phyloP scores from a whole-genome alignment of 495 filamentous ascomycete species.

The Aspergillus sclerotiicarbonarius region DNA sequence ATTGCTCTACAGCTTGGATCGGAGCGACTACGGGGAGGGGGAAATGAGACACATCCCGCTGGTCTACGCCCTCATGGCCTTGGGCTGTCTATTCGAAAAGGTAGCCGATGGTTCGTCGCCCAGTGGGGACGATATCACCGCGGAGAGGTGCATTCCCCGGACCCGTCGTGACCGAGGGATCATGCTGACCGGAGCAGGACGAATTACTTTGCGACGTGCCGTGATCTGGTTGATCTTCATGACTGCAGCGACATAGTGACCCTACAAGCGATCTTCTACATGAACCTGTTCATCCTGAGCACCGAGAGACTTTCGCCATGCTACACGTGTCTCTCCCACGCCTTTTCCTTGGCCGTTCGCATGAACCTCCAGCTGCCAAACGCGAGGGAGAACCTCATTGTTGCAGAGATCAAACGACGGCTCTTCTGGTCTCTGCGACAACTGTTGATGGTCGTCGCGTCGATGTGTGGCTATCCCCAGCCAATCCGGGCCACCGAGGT shows the following conservation, averaged over 20 bases:
- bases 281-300: constrained; percentile 12
- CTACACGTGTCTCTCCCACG: constrained; percentile 12
- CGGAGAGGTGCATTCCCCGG: constrained; percentile 2
- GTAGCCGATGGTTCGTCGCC: not conserved
- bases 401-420: constrained; percentile 4
- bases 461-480: constrained; percentile 5
- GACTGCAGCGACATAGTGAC: constrained; percentile 10
- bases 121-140: not conserved
- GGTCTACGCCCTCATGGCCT: constrained; percentile 11
- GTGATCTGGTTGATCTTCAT: constrained; percentile 7
- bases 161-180: too few relatives aligned
- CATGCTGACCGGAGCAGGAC: constrained; percentile 7
- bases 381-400: not conserved
- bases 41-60: constrained; percentile 9
- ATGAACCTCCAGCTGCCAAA: constrained; percentile 7
- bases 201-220: constrained; percentile 11
- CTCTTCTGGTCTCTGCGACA: constrained; percentile 14
- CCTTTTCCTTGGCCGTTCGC: constrained; percentile 14
- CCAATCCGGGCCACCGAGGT: constrained; percentile 7
- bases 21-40: constrained; percentile 7
- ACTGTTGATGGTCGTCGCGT: constrained; percentile 5
- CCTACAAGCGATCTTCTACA: constrained; percentile 16
- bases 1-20: constrained; percentile 9
- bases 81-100: constrained; percentile 9
- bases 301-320: constrained; percentile 2